Conservation (phyloP, 2,329 filamentous ascomycete genomes). For the Dryadomyces quercivorus region DNA sequence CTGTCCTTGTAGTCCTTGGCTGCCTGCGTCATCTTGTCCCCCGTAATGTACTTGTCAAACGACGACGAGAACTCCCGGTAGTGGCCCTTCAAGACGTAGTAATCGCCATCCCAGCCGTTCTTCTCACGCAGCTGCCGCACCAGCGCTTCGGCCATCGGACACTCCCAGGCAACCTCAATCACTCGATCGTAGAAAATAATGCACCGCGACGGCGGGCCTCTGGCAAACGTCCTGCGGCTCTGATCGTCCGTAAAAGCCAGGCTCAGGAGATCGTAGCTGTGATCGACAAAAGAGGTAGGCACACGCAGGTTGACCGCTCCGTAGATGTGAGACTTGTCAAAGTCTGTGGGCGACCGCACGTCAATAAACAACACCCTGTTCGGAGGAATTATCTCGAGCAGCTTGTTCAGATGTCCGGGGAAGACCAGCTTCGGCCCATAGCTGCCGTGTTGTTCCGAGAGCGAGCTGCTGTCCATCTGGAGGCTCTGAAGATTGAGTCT, state of each 20-base stretch:
- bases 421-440: conserved; percentile 33
- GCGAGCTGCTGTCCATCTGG: conserved; percentile 24
- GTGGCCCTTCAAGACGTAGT: conserved; percentile 42
- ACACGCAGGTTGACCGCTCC: conserved; percentile 39
- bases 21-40: conserved; percentile 27
- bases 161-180: conserved; percentile 37
- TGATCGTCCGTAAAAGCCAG: conserved; percentile 35
- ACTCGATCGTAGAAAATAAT: conserved; percentile 41
- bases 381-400: conserved; percentile 36
- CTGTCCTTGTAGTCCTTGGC: conserved; percentile 28
- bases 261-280: conserved; percentile 37
- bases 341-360: conserved; percentile 32
- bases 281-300: conserved; percentile 34
- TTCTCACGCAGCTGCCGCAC: conserved; percentile 28
- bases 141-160: conserved; percentile 33
- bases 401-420: conserved; percentile 34
- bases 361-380: conserved; percentile 37
- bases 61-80: conserved; percentile 42
- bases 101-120: conserved; percentile 37
- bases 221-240: conserved; percentile 31
- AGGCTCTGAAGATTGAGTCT: conserved; percentile 32
- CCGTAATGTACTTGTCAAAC: conserved; percentile 37
- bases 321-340: conserved; percentile 37
- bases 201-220: conserved; percentile 33
- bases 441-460: conserved; percentile 6